phyloP scores from a whole-genome alignment of 257 asterid species.

The Nyctanthes arbortristis region DNA sequence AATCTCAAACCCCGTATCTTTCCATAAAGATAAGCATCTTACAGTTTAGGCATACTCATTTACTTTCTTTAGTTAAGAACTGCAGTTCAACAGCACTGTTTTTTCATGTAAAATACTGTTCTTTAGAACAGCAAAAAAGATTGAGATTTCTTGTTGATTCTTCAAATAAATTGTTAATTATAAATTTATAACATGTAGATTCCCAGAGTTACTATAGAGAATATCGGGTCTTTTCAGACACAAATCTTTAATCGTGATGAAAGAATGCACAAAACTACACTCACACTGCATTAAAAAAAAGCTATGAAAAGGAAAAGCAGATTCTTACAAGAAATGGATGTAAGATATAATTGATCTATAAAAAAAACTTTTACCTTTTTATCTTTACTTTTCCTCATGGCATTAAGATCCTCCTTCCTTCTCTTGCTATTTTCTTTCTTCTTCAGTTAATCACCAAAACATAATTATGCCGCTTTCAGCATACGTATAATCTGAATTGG shows the following conservation, averaged over 20 bases:
- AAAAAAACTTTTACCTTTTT: conserved; percentile 65
- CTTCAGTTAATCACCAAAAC: conserved; percentile 44
- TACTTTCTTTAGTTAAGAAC: background rate
- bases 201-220: background rate
- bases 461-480: background rate
- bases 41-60: background rate
- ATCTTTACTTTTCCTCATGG: conserved; percentile 65
- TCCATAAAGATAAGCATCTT: background rate
- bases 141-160: too few relatives aligned
- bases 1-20: background rate
- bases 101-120: background rate
- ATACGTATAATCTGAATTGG: background rate
- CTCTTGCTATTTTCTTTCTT: conserved; percentile 78
- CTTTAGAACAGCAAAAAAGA: too few relatives aligned
- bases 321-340: background rate
- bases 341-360: background rate
- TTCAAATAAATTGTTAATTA: background rate
- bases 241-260: background rate
- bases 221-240: background rate
- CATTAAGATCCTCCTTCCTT: conserved; percentile 69
- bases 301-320: background rate
- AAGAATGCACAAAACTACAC: background rate
- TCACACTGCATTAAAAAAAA: background rate
- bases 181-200: background rate
- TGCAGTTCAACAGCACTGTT: background rate